These are phyloP conservation scores for Oldenlandia corymbosa DNA, from an alignment of 257 asterid species.

Conservation along the genomic window DNA sequence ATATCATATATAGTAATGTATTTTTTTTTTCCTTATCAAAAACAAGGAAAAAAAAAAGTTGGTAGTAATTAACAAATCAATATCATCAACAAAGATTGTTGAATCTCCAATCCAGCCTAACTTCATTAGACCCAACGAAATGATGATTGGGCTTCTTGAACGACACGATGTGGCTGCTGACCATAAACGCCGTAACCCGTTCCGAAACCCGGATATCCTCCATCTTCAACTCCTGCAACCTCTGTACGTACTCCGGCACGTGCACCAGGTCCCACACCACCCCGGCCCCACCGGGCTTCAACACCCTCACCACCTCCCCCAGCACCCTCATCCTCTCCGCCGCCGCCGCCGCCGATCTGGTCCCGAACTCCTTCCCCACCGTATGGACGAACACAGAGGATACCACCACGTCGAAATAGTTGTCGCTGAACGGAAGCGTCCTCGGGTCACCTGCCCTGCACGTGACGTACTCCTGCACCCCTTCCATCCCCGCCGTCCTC, in stretches of 20 bases:
- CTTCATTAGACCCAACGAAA: conserved; percentile 63
- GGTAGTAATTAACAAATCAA: too few species aligned
- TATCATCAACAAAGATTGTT: conserved; percentile 62
- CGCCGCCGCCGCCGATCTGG: conserved; percentile 69
- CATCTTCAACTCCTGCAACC: conserved; percentile 72
- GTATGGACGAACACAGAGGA: conserved; percentile 85
- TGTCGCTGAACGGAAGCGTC: conserved; percentile 69
- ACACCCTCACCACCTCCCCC: conserved; percentile 78
- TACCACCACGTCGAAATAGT: conserved; percentile 90
- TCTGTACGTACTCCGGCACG: conserved; percentile 75
- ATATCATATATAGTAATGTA: not conserved
- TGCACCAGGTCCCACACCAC: conserved; percentile 95
- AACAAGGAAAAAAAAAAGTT: not conserved
- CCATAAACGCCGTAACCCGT: conserved; percentile 91
- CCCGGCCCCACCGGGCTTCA: conserved; percentile 76
- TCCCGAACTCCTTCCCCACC: conserved; percentile 86
- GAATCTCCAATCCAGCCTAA: conserved; percentile 90
- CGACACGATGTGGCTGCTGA: conserved; percentile 70
- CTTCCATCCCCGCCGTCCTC: conserved; percentile 73
- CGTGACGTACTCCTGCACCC: conserved; percentile 91
- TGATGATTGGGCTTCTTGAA: conserved; percentile 86
- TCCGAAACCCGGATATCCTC: conserved; percentile 87
- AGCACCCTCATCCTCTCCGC: conserved; percentile 85
- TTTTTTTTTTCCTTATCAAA: too few species aligned
- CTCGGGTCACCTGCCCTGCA: conserved; percentile 93